Evolutionary conservation across 768 basidiomycete species (phyloP), one percentile per base, ranked within the genome.

Genomic region (Termitomyces sp.): DNA sequence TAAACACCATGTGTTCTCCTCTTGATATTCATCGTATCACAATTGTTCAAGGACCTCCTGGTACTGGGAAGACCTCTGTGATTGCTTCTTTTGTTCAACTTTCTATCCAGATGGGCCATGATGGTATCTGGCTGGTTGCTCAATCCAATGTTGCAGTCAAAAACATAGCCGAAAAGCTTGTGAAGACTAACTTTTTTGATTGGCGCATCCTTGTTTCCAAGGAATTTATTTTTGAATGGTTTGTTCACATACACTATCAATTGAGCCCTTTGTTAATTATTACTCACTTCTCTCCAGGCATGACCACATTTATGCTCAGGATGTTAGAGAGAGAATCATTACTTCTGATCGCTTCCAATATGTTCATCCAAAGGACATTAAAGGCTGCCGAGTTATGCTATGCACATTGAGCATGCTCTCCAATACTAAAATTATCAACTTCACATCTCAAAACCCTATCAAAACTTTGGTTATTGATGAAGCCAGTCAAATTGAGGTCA

Each of bases 91-190:
- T 74, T 76, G 83, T 85, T 11, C 67, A 76, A 21, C 70, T 71
- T 59, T 77, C 82, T 38, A 62, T 79, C 22, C 59, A 66, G 26
- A 62, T 62, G 45, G 72, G 72, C 0, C 63, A 68, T 19, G 60
- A 65, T 58, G 83, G 87, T 0, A 82, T 91, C 12, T 93, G 89
- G 87, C 79, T 93, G 5, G 73, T 90, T 64, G 88, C 91, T 34
- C 88, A 93, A 64, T 88, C 87, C 17, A 93, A 93, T 73, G 82
- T 93, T 47, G 91, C 89, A 45, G 91, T 93, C 21, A 92, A 90
- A 68, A 93, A 93, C 60, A 92, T 93, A 71, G 90, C 88, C 51
- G 87, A 89, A 63, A 90, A 90, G 71, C 71, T 93, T 17, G 68
- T 74, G n/a, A 68, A 76, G 8, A 71, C 79, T 63, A 75, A 71